Evolutionary conservation across 1,139 yeast species (phyloP), one percentile per base, ranked within the genome.

Genomic region (Candida neerlandica): DNA sequence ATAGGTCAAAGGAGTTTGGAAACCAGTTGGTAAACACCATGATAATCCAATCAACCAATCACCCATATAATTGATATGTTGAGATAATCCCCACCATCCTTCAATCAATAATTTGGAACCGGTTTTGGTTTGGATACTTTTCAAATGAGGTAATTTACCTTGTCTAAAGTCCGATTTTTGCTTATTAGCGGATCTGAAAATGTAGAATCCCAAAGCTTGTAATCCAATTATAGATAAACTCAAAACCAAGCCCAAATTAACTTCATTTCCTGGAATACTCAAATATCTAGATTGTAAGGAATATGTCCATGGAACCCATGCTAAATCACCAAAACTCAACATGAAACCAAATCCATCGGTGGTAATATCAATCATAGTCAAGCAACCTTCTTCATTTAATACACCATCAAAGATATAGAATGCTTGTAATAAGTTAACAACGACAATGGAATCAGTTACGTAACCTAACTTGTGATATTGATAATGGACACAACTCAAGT

Each of bases 321-420:
- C 84, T 61, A 94, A 77, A 65, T 94, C 99, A 32, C 99, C 99
- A 72, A 92, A 92, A 7, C 92, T 82, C 46, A 94, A 75, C 99
- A 94, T 94, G 70, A 85, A 91, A 1, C 99, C 99, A 66, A 94
- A 90, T 0, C 99, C 99, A 69, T 94, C 99, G 16, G 97, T 89
- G 12, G 96, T 89, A 47, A 91, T 82, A 64, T 94, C 99, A 79
- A 94, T 92, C 97, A 95, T 95, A 4, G 95, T 84, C 54, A 94
- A 74, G 14, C 86, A 79, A 11, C 97, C 97, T 60, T 84, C 88
- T 67, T 94, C 99, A 65, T 91, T 91, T 56, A 89, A 73, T 0
- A 94, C 96, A 38, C 98, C 97, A 64, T 95, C 99, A 60, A 91
- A 75, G 12, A 91, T 85, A 63, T 94, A 94, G 63, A 86, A 86